phyloP scores from a whole-genome alignment of 805 yeast genomes.

The Helenozyma rhizophorensis region DNA sequence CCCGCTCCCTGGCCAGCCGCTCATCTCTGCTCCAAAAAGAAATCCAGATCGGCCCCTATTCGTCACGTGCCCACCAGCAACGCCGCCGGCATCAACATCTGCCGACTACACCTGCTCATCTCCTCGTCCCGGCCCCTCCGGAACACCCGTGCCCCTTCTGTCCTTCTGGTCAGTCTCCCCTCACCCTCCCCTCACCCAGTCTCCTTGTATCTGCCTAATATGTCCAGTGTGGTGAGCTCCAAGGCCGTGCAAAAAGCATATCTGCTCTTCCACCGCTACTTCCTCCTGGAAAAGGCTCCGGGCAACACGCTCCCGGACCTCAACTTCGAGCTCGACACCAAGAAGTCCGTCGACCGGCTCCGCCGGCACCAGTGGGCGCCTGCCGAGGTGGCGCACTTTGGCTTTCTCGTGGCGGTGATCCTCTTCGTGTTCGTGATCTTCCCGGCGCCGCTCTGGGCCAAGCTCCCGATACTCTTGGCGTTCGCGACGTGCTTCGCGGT shows the following conservation, averaged over 20 bases:
- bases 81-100: too few species aligned
- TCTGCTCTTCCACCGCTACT: conserved; percentile 45
- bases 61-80: too few species aligned
- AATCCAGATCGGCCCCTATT: too few species aligned
- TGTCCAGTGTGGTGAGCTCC: conserved; percentile 16
- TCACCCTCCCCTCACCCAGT: too few species aligned
- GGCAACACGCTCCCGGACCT: conserved; percentile 48
- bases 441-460: conserved; percentile 48
- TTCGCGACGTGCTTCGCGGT: conserved; percentile 47
- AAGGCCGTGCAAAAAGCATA: conserved; percentile 33
- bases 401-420: conserved; percentile 48
- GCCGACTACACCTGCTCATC: too few species aligned
- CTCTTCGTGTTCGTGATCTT: conserved; percentile 54
- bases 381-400: conserved; percentile 51
- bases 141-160: too few species aligned
- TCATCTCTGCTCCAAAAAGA: too few species aligned
- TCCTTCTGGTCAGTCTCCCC: too few species aligned
- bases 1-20: too few species aligned
- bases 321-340: conserved; percentile 45
- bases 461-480: conserved; percentile 38
- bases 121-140: too few species aligned
- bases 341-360: conserved; percentile 36
- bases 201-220: too few species aligned
- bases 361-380: conserved; percentile 38
- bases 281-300: conserved; percentile 50